These are phyloP conservation scores for Oemleria cerasiformis DNA, from an alignment of 306 rosid genomes.

Conservation along the genomic window DNA sequence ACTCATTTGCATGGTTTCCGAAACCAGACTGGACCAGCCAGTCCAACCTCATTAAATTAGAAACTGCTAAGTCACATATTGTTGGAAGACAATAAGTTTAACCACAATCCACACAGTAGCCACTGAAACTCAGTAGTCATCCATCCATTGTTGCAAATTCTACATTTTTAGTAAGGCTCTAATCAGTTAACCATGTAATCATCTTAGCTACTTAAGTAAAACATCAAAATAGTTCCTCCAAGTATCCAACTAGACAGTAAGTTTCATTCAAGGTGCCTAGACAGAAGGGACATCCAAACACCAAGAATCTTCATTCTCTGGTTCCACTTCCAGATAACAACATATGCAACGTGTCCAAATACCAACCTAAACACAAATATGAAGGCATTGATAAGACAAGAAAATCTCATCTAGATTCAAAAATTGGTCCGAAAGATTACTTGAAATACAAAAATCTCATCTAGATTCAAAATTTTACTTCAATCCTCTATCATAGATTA, in stretches of 20 bases:
- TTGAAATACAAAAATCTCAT: slow-evolving; percentile 5
- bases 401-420: slow-evolving; percentile 6
- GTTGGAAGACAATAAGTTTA: too few species aligned
- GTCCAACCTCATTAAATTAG: too few species aligned
- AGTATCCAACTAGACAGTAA: not conserved
- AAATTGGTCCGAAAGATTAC: slow-evolving; percentile 6
- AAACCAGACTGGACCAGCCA: too few species aligned
- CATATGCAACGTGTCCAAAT: not conserved
- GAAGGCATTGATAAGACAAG: not conserved
- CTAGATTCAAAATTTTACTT: too few species aligned
- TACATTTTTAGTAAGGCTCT: too few species aligned
- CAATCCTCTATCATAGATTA: too few species aligned
- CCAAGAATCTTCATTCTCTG: not conserved
- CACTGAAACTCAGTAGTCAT: not conserved
- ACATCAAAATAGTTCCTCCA: not conserved
- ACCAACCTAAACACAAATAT: not conserved
- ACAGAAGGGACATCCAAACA: too few species aligned
- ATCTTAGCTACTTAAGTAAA: not conserved
- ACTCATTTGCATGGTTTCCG: too few species aligned
- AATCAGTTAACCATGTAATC: too few species aligned
- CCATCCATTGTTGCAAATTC: not conserved
- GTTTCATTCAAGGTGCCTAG: not conserved
- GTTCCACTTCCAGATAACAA: not conserved
- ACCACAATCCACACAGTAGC: not conserved
- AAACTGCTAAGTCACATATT: too few species aligned